Evolutionary conservation across 176 grass and related monocot genomes (phyloP), one percentile per base, ranked within the genome.

Genomic region (Rhynchospora pubera): DNA sequence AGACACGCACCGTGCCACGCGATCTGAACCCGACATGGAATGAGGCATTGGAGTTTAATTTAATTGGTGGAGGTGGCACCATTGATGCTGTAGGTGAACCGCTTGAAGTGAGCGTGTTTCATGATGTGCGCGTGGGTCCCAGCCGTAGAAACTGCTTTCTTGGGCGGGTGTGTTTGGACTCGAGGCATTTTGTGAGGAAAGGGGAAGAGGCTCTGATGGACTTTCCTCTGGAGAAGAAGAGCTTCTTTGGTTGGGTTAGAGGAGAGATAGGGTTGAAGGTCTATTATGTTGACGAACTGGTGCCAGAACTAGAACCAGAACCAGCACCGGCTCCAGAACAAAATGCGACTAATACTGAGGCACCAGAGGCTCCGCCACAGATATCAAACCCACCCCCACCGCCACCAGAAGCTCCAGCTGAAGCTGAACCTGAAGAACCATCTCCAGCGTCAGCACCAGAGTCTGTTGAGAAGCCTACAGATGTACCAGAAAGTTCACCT

Each of bases 121-220:
- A 98, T 72, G 90, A 98, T 47, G 50, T 89, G 50, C 79, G 80
- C 45, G 81, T 91, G 0, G 92, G 85, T 1, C 95, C 95, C 9
- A 98, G 85, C 51, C 78, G 92, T 6, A 87, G 95, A 61, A 94
- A 63, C 83, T 91, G 91, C 50, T 93, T 98, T 84, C 92, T 98
- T 23, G 92, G 95, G 52, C 86, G 87, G 87, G 92, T 98, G 72
- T 82, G 87, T 70, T 70, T 97, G 61, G 89, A 98, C 81, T 88
- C 89, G 6, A 84, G 90, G 30, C 89, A 85, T 84, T 89, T 93
- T 79, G 92, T 98, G 62, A 86, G 85, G 57, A 88, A 88, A 87
- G 95, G 95, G 42, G 95, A 94, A 90, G 95, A 98, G 88, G 95
- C 95, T 48, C 85, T 93, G 59, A 91, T 94, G 56, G 86, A 86